Evolutionary conservation across 2,329 filamentous ascomycete species (phyloP), one percentile per base, ranked within the genome.

Genomic region (Alternaria viburni): DNA sequence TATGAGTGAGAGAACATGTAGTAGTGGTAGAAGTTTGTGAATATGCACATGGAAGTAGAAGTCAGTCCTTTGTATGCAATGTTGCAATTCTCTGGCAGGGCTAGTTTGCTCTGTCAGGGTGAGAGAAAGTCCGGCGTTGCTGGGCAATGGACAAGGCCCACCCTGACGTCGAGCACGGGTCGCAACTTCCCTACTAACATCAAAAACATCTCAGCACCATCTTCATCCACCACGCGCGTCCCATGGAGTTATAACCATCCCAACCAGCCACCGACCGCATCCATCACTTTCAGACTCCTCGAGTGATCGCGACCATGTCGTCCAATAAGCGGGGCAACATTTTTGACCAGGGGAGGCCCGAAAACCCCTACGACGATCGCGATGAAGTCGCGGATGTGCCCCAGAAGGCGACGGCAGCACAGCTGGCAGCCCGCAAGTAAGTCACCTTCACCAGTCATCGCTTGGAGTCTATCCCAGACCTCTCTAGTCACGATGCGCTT

Each of bases 391-490:
- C 80, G 50, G 84, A 86, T 3, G 78, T 80, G 68, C 81, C 83
- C 25, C 80, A 83, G 69, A 81, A 81, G 76, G 85, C 86, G 32
- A 87, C 85, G 26, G 85, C 85, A 43, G 85, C 85, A 43, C 85
- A 87, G 76, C 54, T 87, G 77, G 85, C 86, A 30, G 79, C 76
- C 63, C 82, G 86, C 79, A 87, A 83, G 86, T 87, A 80, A 82
- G 86, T 86, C 50, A 65, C 41, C 57, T 45, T 56, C 59, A 25
- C 57, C 26, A 26, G 32, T 47, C 62, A 26, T 26, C 25, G 41
- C 28, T 46, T 26, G 43, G 23, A 54, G 23, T n/a, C 52, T 21
- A 4, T 41, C 13, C 19, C 11, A 23, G 21, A 25, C 30, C 21
- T 23, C 17, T 28, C 7, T 25, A 25, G 51, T 43, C 32, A 62